phyloP scores from a whole-genome alignment of 176 grass and related monocot genomes.

The Olyra latifolia region DNA sequence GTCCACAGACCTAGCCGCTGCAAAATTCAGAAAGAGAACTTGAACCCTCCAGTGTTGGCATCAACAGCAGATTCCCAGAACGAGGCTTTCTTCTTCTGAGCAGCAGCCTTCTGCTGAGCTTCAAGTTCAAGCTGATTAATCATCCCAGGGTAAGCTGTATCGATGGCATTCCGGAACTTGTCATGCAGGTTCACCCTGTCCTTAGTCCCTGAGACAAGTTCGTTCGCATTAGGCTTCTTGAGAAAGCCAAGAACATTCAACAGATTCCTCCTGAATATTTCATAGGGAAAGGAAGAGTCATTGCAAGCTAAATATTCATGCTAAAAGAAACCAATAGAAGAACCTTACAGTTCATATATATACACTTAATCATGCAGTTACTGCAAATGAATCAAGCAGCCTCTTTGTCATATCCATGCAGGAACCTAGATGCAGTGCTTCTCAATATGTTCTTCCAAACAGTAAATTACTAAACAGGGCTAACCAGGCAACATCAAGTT shows the following conservation, averaged over 20 bases:
- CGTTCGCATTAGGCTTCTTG: conserved; percentile 75
- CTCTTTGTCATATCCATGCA: background rate
- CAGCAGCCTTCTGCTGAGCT: conserved; percentile 59
- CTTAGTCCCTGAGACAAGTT: conserved; percentile 78
- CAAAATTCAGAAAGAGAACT: conserved; percentile 71
- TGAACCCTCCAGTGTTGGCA: conserved; percentile 75
- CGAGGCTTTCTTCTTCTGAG: conserved; percentile 61
- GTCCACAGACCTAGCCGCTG: background rate
- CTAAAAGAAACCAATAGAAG: background rate
- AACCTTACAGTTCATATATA: background rate
- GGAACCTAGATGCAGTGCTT: background rate
- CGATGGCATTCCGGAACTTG: conserved; percentile 66
- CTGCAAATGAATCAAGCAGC: background rate
- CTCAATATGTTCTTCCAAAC: background rate
- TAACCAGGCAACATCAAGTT: background rate
- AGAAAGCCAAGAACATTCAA: conserved; percentile 94
- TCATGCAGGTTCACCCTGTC: conserved; percentile 84
- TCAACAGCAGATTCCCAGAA: conserved; percentile 86
- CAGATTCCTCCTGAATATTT: conserved; percentile 75
- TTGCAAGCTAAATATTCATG: background rate
- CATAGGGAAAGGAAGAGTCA: background rate
- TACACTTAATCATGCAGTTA: background rate
- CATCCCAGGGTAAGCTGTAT: conserved; percentile 60
- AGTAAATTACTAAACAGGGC: background rate
- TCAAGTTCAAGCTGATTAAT: conserved; percentile 64